phyloP scores from a whole-genome alignment of 2,329 filamentous ascomycete genomes.

The Pezizomycotina sp. region DNA sequence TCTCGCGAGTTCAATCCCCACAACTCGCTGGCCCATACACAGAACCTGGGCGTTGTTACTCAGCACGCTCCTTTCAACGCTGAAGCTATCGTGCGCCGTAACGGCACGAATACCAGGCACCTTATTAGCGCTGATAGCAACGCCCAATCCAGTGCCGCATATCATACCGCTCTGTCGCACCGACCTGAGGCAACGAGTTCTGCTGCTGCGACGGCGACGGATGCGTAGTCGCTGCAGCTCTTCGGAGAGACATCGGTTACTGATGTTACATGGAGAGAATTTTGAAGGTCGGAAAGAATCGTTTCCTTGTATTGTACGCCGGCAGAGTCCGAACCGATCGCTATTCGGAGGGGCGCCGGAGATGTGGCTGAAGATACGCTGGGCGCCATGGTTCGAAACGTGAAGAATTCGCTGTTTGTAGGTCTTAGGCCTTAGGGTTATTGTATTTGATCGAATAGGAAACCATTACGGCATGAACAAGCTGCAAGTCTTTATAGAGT shows the following conservation, averaged over 20 bases:
- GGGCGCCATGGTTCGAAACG: conserved; percentile 9
- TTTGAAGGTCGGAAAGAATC: conserved; percentile 9
- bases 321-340: conserved; percentile 14
- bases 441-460: no score
- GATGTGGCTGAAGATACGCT: conserved; percentile 2
- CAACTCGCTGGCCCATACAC: conserved; percentile 70
- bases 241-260: conserved; percentile 26
- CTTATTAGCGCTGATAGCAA: conserved; percentile 81
- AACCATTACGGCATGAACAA: no score
- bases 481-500: no score
- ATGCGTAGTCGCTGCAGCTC: conserved; percentile 11
- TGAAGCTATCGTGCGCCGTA: conserved; percentile 74
- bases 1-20: conserved; percentile 64
- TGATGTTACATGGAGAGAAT: conserved; percentile 6
- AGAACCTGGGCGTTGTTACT: conserved; percentile 79
- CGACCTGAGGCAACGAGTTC: conserved; percentile 44
- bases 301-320: conserved; percentile 18
- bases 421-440: no score
- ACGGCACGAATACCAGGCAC: conserved; percentile 71
- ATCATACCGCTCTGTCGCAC: conserved; percentile 65
- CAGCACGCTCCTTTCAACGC: conserved; percentile 61
- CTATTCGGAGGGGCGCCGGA: conserved; percentile 9
- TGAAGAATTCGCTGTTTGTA: no score
- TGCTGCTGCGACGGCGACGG: conserved; percentile 8
- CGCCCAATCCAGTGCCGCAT: conserved; percentile 73